phyloP scores from a whole-genome alignment of 2,329 filamentous ascomycete genomes.

The Teratosphaeria viscida region DNA sequence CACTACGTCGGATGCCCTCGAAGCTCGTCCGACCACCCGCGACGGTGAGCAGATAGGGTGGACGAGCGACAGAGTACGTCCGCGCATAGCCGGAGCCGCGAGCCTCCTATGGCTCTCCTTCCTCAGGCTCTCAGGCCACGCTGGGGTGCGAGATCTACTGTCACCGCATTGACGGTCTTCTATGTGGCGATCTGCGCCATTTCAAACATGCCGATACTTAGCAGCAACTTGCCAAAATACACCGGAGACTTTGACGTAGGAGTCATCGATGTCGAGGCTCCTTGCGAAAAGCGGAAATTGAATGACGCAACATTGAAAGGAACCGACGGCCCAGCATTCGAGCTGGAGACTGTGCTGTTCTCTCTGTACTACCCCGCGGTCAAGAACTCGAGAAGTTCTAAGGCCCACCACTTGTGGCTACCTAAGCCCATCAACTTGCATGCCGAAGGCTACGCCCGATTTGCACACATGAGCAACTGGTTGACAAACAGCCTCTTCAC shows the following conservation, averaged over 20 bases:
- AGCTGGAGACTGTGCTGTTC: slow-evolving; percentile 35
- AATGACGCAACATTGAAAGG: slow-evolving; percentile 29
- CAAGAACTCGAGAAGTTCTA: slow-evolving; percentile 14
- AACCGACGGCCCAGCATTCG: slow-evolving; percentile 31
- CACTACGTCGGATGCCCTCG: no score
- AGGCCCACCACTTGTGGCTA: slow-evolving; percentile 32
- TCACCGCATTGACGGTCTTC: not conserved
- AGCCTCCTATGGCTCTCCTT: not conserved
- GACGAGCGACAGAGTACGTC: not conserved
- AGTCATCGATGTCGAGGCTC: slow-evolving; percentile 33
- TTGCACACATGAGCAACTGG: slow-evolving; percentile 29
- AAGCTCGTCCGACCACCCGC: not conserved
- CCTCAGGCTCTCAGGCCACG: not conserved
- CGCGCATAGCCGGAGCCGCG: not conserved
- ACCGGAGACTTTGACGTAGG: slow-evolving; percentile 35
- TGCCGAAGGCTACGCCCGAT: slow-evolving; percentile 34
- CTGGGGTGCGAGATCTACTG: slow-evolving; percentile 2
- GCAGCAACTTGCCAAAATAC: slow-evolving; percentile 31
- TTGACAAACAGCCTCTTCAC: slow-evolving; percentile 30
- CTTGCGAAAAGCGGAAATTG: slow-evolving; percentile 27
- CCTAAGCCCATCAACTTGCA: slow-evolving; percentile 33
- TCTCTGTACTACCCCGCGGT: slow-evolving; percentile 36
- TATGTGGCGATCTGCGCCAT: slow-evolving; percentile 22
- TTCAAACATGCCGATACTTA: slow-evolving; percentile 32
- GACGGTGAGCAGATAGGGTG: not conserved